phyloP scores from a whole-genome alignment of 495 filamentous ascomycete species.

The Paragyromitra xinjiangensis region DNA sequence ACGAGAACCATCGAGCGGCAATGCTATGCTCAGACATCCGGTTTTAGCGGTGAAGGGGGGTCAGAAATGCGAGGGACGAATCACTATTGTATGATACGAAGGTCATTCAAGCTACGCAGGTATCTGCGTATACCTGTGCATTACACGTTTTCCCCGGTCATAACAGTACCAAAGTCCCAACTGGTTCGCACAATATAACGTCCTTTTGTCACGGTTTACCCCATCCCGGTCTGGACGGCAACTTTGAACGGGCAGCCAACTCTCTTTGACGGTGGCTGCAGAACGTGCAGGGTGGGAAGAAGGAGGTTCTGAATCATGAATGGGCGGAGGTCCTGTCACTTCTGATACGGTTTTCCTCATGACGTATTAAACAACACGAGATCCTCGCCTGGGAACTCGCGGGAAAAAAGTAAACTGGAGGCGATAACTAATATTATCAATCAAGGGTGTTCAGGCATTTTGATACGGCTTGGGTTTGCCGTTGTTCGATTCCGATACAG shows the following conservation, averaged over 20 bases:
- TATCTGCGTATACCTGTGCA: background rate
- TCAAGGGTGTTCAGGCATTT: background rate
- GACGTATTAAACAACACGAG: slow-evolving; percentile 39
- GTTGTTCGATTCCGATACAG: slow-evolving; percentile 19
- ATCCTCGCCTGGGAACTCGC: background rate
- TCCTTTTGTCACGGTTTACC: background rate
- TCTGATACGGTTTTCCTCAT: slow-evolving; percentile 34
- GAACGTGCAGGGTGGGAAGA: slow-evolving; percentile 19
- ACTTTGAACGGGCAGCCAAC: background rate
- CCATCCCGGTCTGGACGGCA: background rate
- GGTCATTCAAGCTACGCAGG: slow-evolving; percentile 18
- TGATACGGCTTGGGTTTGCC: background rate
- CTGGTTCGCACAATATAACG: slow-evolving; percentile 25
- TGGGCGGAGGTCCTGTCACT: slow-evolving; percentile 28
- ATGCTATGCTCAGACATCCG: slow-evolving; percentile 25
- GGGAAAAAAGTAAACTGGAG: slow-evolving; percentile 13
- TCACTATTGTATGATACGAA: slow-evolving; percentile 33
- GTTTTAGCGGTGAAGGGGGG: slow-evolving; percentile 9
- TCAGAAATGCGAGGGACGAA: slow-evolving; percentile 38
- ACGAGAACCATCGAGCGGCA: slow-evolving; percentile 3
- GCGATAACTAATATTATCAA: slow-evolving; percentile 1
- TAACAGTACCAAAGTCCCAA: slow-evolving; percentile 8
- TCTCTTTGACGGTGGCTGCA: slow-evolving; percentile 36
- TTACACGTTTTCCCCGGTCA: slow-evolving; percentile 24
- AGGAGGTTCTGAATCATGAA: slow-evolving; percentile 4